Conservation (phyloP, 2,329 filamentous ascomycete species). For the Ophiosphaerella korrae region DNA sequence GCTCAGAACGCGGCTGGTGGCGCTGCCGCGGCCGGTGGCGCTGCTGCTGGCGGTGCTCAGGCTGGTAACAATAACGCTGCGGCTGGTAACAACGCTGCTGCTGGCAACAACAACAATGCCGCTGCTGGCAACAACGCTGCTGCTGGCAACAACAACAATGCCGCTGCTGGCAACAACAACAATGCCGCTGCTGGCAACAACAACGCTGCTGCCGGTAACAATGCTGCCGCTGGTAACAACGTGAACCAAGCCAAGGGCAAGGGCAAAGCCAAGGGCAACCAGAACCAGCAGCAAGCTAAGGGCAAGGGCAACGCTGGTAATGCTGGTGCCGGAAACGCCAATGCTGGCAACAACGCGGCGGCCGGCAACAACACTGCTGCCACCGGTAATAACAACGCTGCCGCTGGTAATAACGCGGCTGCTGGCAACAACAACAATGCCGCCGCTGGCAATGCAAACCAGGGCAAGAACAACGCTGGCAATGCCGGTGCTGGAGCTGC, state of each 20-base stretch:
- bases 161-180: conserved; percentile 11
- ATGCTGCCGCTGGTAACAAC: neutral
- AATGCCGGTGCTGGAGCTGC: conserved; percentile 12
- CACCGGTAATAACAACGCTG: conserved; percentile 8
- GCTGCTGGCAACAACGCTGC: conserved; percentile 11
- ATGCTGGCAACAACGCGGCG: conserved; percentile 1
- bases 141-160: conserved; percentile 16
- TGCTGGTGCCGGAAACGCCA: neutral
- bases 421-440: neutral
- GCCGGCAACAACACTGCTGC: conserved; percentile 7
- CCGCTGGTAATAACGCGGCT: neutral
- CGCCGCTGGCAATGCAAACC: conserved; percentile 7
- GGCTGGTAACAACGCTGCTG: conserved; percentile 3
- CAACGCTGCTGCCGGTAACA: neutral
- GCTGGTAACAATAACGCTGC: neutral
- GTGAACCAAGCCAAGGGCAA: neutral
- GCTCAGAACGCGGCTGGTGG: conserved; percentile 45
- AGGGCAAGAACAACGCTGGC: conserved; percentile 9
- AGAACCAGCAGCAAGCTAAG: conserved; percentile 14
- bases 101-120: conserved; percentile 18
- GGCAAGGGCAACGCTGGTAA: neutral
- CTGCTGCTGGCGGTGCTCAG: conserved; percentile 1
- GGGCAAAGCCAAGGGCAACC: conserved; percentile 11
- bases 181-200: conserved; percentile 9
- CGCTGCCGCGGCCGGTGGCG: conserved; percentile 40